A percentile compares a stretch with the other conserved stretches of the same genome.
Evolutionary conservation across 768 basidiomycete species (phyloP).

Genomic region (Boletellus ananiceps): DNA sequence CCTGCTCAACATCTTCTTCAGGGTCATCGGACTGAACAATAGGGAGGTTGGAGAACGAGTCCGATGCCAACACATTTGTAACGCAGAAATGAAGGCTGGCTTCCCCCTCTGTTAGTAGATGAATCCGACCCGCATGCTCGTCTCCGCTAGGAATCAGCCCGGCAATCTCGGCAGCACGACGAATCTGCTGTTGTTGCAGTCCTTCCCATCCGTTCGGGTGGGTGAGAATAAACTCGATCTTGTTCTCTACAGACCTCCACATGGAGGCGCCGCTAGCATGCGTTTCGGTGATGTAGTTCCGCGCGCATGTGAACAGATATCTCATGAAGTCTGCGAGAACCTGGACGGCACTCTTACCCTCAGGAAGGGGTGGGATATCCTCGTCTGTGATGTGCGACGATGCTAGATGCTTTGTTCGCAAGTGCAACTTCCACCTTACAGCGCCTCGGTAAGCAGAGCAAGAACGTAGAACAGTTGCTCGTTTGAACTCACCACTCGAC

Average conservation of each 20-base stretch:
- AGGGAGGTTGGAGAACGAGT: conserved; percentile 15
- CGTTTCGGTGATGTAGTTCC: conserved; percentile 18
- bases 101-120: conserved; percentile 22
- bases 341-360: conserved; percentile 14
- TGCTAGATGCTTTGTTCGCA: conserved; percentile 27
- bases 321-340: conserved; percentile 27
- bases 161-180: conserved; percentile 3
- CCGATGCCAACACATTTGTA: conserved; percentile 38
- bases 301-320: conserved; percentile 23
- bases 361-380: conserved; percentile 24
- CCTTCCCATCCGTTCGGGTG: conserved; percentile 27
- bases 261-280: conserved; percentile 18
- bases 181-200: conserved; percentile 28
- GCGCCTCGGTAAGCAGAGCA: neutral
- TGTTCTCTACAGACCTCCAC: conserved; percentile 20
- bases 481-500: conserved; percentile 35
- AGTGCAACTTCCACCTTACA: conserved; percentile 33
- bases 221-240: conserved; percentile 22
- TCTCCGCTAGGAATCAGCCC: neutral
- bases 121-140: neutral
- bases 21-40: neutral
- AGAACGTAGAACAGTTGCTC: neutral
- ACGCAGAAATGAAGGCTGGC: conserved; percentile 34
- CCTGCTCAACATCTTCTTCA: conserved; percentile 1
- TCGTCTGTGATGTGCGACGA: conserved; percentile 20